These are phyloP conservation scores for Saprolegnia parasitica DNA, from an alignment of 352 stramenopile genomes.

Conservation along the genomic window DNA sequence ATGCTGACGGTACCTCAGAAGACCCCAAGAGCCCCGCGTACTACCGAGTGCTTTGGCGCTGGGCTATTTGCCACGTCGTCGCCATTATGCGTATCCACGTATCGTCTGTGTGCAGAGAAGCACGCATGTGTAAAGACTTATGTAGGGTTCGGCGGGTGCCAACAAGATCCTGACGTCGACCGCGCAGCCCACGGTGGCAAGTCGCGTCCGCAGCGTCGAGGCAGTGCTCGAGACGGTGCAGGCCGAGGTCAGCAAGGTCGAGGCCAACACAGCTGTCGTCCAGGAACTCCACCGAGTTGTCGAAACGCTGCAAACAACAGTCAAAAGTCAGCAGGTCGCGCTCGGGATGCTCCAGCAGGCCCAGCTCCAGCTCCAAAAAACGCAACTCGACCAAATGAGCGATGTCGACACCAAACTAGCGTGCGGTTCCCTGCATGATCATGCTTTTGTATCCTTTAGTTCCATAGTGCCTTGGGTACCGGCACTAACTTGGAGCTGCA, in stretches of 20 bases:
- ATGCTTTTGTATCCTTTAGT: too few species aligned
- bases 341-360: too few species aligned
- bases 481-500: too few species aligned
- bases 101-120: neutral
- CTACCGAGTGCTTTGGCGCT: constrained; percentile 16
- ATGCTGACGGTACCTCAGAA: too few species aligned
- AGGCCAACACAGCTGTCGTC: neutral
- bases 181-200: constrained; percentile 5
- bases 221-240: neutral
- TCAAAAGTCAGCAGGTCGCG: too few species aligned
- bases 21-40: neutral
- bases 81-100: constrained; percentile 12
- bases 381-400: too few species aligned
- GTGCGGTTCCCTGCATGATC: too few species aligned
- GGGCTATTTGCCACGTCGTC: constrained; percentile 1
- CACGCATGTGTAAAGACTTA: neutral
- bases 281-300: neutral
- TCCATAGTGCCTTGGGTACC: too few species aligned
- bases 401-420: too few species aligned
- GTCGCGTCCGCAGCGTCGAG: constrained; percentile 2
- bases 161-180: neutral
- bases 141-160: constrained; percentile 1
- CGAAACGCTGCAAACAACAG: too few species aligned
- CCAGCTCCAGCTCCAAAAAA: too few species aligned
- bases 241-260: neutral